A percentile compares a stretch with the other conserved stretches of the same genome.
phyloP scores from a whole-genome alignment of 2,329 filamentous ascomycete species.

The Beauveria pseudobassiana region DNA sequence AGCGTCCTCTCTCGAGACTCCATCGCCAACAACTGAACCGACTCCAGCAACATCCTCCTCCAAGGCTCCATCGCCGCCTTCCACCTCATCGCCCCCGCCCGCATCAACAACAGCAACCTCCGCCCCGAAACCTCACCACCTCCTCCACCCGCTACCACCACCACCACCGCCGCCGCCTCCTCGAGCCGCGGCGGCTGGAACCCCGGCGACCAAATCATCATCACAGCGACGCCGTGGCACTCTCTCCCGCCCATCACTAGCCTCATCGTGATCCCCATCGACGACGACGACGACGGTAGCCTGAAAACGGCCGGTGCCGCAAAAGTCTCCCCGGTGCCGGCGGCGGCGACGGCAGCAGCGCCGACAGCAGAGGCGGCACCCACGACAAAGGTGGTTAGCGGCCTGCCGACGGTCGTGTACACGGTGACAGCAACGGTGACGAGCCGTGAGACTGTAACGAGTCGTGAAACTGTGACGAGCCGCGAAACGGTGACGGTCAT shows the following conservation, averaged over 20 bases:
- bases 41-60: not conserved
- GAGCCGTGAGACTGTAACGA: constrained; percentile 22
- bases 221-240: constrained; percentile 10
- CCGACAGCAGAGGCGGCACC: not conserved
- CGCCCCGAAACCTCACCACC: not conserved
- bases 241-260: not conserved
- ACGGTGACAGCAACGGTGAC: constrained; percentile 29
- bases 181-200: not conserved
- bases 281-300: not conserved
- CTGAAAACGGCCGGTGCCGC: not conserved
- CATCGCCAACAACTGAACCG: not conserved
- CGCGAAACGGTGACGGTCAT: constrained; percentile 18
- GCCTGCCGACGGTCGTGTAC: constrained; percentile 28
- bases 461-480: constrained; percentile 16
- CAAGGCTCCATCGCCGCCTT: too few relatives aligned
- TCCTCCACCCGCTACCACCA: not conserved
- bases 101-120: too few relatives aligned
- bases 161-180: not conserved
- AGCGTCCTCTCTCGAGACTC: not conserved
- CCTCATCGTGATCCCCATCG: not conserved
- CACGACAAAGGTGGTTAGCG: constrained; percentile 20
- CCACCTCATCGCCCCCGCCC: too few relatives aligned
- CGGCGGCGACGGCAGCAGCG: too few relatives aligned
- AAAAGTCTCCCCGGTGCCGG: too few relatives aligned
- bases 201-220: constrained; percentile 10